Base-by-base conservation (phyloP, 352 stramenopile genomes). In the Pythium chondricola region DNA sequence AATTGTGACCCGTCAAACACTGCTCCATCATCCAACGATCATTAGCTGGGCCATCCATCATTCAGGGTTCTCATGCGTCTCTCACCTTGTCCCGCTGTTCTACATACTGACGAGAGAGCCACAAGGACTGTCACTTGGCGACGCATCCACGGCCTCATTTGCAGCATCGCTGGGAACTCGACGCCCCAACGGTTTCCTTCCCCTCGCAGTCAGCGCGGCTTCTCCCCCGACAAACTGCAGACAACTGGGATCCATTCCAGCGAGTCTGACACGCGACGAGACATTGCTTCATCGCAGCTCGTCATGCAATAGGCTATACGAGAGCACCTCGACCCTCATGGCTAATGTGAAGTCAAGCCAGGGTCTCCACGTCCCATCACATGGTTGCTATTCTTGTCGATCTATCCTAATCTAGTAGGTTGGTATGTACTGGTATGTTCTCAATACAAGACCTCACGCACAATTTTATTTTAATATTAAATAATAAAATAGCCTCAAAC, bases 391-490 rank as follows among this genome's bases (percentile, higher is more conserved):
- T 33, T 13, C 7, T 33, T 33, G 8, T 33, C 29, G 8, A 33
- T 33, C 13, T 33, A n/a, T n/a, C n/a, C n/a, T n/a, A n/a, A n/a
- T n/a, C n/a, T 33, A 33, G 7, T 33, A 33, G 29, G 29, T 33
- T 33, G 9, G n/a, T 16, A 39, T 39, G 7, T 18, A 16, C 16
- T 20, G 5, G 9, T 16, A 39, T 18, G 9, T 18, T 39, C 17
- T 13, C 33, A 39, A 39, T 20, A 39, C 5, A 13, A 18, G 9
- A 18, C 33, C 17, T 39, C n/a, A 18, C 7, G 7, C 33, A 7
- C 33, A 18, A 13, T 20, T 39, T 20, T 48, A 32, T 47, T 48
- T 56, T 29, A 42, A 47, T 43, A 48, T 48, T 56, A 24, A 43
- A 48, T 13, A 8, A 13, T 33, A 33, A 33, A 33, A 33, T 33